Percentiles rank a stretch among this genome's conserved stretches.
These are phyloP conservation scores for Aspergillus tanneri DNA, from an alignment of 2,329 filamentous ascomycete species.

Conservation along the genomic window DNA sequence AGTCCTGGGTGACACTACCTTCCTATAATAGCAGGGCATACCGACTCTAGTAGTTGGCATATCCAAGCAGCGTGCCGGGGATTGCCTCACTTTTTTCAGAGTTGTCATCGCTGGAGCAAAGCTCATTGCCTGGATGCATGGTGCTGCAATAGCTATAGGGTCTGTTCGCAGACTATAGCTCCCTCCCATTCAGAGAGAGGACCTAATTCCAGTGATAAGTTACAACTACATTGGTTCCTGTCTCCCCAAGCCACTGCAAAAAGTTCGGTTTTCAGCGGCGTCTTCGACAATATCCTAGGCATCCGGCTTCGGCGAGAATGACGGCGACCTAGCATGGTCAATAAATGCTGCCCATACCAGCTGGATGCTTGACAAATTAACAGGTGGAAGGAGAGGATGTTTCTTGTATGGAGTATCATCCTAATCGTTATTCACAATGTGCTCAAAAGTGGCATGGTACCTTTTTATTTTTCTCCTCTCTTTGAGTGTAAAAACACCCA, in stretches of 20 bases:
- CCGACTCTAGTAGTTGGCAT: too few species aligned
- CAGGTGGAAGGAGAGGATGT: too few species aligned
- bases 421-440: too few species aligned
- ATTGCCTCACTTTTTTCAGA: background rate
- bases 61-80: background rate
- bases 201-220: background rate
- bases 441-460: too few species aligned
- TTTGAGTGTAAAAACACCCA: too few species aligned
- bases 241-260: background rate
- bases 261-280: background rate
- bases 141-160: background rate
- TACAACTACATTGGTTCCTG: background rate
- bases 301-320: background rate
- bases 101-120: background rate
- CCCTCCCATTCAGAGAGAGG: background rate
- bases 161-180: background rate
- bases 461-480: too few species aligned
- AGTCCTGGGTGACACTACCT: too few species aligned
- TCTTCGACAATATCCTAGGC: background rate
- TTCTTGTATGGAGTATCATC: too few species aligned
- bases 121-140: background rate
- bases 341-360: background rate
- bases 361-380: too few species aligned
- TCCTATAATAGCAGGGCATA: too few species aligned
- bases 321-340: background rate